phyloP scores from a whole-genome alignment of 176 grass and related monocot genomes.

The Oryza australiensis region DNA sequence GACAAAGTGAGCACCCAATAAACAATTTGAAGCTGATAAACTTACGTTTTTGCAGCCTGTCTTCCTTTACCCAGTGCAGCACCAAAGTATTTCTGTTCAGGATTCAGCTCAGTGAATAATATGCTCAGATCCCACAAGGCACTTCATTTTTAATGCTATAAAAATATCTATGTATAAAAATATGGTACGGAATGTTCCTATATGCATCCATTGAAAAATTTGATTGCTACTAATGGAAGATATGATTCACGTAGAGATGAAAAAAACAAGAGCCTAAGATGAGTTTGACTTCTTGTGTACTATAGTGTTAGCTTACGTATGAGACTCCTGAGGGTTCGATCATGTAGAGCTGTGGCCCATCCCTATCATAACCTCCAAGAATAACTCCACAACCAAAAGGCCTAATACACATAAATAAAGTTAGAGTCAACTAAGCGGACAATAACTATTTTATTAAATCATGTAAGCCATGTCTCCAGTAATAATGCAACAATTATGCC shows the following conservation, averaged over 20 bases:
- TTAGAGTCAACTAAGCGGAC: not conserved
- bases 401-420: slow-evolving; percentile 34
- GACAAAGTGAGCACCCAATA: not conserved
- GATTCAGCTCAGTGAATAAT: slow-evolving; percentile 34
- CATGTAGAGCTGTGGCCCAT: slow-evolving; percentile 88
- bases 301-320: slow-evolving; percentile 51
- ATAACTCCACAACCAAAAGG: slow-evolving; percentile 82
- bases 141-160: not conserved
- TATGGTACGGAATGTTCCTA: not conserved
- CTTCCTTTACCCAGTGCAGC: slow-evolving; percentile 77
- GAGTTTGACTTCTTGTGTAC: not conserved
- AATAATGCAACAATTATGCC: not conserved
- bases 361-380: slow-evolving; percentile 97
- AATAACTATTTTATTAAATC: slow-evolving; percentile 12
- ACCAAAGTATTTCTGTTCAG: slow-evolving; percentile 73
- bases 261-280: not conserved
- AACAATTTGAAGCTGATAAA: not conserved
- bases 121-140: not conserved
- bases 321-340: slow-evolving; percentile 71
- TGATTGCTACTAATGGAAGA: not conserved
- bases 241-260: not conserved
- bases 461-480: slow-evolving; percentile 7
- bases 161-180: not conserved
- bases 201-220: not conserved
- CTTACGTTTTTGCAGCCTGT: slow-evolving; percentile 91